These are phyloP conservation scores for Lentinula aciculospora DNA, from an alignment of 768 basidiomycete genomes.

Conservation along the genomic window DNA sequence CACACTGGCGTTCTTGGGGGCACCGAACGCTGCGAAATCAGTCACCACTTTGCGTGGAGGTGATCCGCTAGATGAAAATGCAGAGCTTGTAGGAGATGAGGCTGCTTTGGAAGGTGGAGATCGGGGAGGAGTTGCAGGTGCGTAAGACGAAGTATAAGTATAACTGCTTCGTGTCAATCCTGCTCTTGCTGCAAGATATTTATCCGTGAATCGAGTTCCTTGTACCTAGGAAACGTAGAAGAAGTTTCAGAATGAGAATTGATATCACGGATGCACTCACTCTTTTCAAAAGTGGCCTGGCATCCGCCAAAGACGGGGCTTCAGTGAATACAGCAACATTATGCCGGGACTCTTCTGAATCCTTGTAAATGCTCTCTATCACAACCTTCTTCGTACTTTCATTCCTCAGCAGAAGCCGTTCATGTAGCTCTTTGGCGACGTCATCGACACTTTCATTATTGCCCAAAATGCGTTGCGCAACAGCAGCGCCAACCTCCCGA, in stretches of 20 bases:
- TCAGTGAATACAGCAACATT: constrained; percentile 85
- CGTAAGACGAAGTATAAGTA: constrained; percentile 42
- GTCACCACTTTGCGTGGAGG: constrained; percentile 85
- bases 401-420: constrained; percentile 83
- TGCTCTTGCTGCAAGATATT: constrained; percentile 78
- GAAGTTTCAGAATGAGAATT: background rate
- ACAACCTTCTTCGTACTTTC: constrained; percentile 97
- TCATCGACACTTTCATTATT: constrained; percentile 96
- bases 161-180: constrained; percentile 45
- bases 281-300: constrained; percentile 72
- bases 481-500: constrained; percentile 89
- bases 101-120: constrained; percentile 34
- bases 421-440: constrained; percentile 90
- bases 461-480: constrained; percentile 86
- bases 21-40: constrained; percentile 85
- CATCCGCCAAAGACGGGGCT: constrained; percentile 64
- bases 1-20: constrained; percentile 67
- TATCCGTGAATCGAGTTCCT: constrained; percentile 96
- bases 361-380: constrained; percentile 94
- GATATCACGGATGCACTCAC: constrained; percentile 35
- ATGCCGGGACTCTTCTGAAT: constrained; percentile 81
- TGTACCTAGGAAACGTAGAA: constrained; percentile 53
- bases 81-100: constrained; percentile 31
- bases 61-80: constrained; percentile 34
- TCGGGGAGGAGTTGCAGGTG: constrained; percentile 39